phyloP scores from a whole-genome alignment of 495 filamentous ascomycete species.

The Neurospora tetrasperma region DNA sequence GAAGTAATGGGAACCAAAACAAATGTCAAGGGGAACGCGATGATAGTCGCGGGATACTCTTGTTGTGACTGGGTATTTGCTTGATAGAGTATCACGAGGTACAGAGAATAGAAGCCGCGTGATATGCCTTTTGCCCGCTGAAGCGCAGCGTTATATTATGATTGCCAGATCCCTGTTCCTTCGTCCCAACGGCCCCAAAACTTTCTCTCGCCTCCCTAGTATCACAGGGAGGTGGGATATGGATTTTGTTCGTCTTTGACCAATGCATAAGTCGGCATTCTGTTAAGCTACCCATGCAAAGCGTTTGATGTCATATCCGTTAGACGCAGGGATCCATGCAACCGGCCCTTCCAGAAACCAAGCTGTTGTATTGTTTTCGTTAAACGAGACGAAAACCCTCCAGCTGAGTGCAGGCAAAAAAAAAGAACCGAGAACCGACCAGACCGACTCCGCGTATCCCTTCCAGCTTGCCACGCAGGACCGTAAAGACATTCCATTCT shows the following conservation, averaged over 20 bases:
- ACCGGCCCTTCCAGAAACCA: slow-evolving; percentile 19
- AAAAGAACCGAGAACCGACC: slow-evolving; percentile 27
- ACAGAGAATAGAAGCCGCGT: neutral
- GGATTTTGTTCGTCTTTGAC: slow-evolving; percentile 4
- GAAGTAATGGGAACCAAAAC: neutral
- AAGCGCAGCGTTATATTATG: neutral
- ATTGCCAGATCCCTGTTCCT: neutral
- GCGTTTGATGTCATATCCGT: slow-evolving; percentile 11
- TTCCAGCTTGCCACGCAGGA: slow-evolving; percentile 16
- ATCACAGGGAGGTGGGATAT: neutral
- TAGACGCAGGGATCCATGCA: slow-evolving; percentile 23
- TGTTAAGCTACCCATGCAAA: slow-evolving; percentile 28
- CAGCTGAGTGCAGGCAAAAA: slow-evolving; percentile 19
- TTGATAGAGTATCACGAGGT: neutral
- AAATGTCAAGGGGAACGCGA: neutral
- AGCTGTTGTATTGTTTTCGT: slow-evolving; percentile 16
- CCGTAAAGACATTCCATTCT: slow-evolving; percentile 16
- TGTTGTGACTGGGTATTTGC: neutral
- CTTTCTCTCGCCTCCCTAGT: neutral
- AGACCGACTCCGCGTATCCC: slow-evolving; percentile 26
- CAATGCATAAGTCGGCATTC: slow-evolving; percentile 25
- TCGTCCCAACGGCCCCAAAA: neutral
- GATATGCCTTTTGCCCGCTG: neutral
- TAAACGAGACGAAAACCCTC: slow-evolving; percentile 17
- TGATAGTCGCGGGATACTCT: neutral